phyloP scores from a whole-genome alignment of 2,329 filamentous ascomycete species.

The Sporothrix luriei region DNA sequence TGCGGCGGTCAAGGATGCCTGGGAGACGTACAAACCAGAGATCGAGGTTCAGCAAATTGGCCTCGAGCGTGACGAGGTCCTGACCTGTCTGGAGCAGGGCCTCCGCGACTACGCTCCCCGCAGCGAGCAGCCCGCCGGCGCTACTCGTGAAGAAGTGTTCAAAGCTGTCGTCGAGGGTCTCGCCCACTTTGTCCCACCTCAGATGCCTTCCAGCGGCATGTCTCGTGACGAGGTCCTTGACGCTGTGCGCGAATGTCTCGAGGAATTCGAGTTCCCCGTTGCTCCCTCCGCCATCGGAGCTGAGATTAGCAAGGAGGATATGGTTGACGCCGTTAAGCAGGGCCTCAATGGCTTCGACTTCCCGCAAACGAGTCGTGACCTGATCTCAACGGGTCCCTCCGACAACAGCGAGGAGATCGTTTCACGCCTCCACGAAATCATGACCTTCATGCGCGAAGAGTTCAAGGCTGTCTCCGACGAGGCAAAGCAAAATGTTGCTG shows the following conservation, averaged over 20 bases:
- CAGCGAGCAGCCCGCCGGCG: slow-evolving; percentile 57
- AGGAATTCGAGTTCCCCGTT: slow-evolving; percentile 77
- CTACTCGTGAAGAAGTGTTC: slow-evolving; percentile 82
- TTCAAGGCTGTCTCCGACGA: slow-evolving; percentile 64
- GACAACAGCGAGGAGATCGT: slow-evolving; percentile 54
- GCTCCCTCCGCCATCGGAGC: slow-evolving; percentile 57
- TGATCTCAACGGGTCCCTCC: slow-evolving; percentile 46
- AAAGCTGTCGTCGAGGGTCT: slow-evolving; percentile 83
- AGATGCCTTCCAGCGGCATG: slow-evolving; percentile 64
- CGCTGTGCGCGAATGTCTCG: slow-evolving; percentile 81
- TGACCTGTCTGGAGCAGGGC: slow-evolving; percentile 83
- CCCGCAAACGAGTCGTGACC: slow-evolving; percentile 38
- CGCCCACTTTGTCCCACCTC: slow-evolving; percentile 75
- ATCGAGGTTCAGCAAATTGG: slow-evolving; percentile 89
- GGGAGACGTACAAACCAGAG: slow-evolving; percentile 92
- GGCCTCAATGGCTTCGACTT: slow-evolving; percentile 58
- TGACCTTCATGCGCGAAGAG: slow-evolving; percentile 61
- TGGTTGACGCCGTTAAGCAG: slow-evolving; percentile 65
- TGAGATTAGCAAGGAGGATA: slow-evolving; percentile 63
- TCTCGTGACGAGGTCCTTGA: slow-evolving; percentile 82
- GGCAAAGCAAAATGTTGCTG: slow-evolving; percentile 75
- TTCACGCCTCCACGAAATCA: slow-evolving; percentile 65
- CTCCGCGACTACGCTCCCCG: slow-evolving; percentile 70
- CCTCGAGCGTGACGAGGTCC: slow-evolving; percentile 84
- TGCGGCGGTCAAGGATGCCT: slow-evolving; percentile 82